phyloP scores from a whole-genome alignment of 352 stramenopile species.

The Aphanomyces cochlioides region DNA sequence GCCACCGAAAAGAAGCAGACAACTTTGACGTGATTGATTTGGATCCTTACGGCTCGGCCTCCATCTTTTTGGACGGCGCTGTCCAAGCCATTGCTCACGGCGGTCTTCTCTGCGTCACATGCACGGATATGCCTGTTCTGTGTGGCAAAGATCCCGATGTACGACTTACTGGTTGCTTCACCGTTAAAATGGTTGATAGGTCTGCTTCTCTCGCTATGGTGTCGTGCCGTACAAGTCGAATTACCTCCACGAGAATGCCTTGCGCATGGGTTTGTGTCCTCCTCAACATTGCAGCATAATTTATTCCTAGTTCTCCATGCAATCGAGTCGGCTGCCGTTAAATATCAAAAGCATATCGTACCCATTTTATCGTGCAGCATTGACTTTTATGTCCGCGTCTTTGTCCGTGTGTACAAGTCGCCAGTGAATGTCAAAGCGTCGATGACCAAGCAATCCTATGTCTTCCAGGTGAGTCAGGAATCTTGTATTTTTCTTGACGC shows the following conservation, averaged over 20 bases:
- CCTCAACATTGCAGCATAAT: not conserved
- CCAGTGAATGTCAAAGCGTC: constrained; percentile 92
- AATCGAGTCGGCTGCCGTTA: constrained; percentile 92
- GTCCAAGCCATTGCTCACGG: constrained; percentile 94
- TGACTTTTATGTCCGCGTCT: constrained; percentile 99
- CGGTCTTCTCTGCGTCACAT: constrained; percentile 98
- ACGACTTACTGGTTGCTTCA: not conserved
- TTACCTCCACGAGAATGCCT: constrained; percentile 85
- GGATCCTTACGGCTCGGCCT: constrained; percentile 98
- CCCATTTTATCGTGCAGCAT: constrained; percentile 97
- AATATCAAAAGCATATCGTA: constrained; percentile 96
- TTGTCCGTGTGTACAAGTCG: constrained; percentile 97
- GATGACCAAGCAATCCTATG: constrained; percentile 88
- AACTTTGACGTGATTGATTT: constrained; percentile 99
- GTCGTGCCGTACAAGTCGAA: constrained; percentile 83
- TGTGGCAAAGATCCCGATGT: constrained; percentile 86
- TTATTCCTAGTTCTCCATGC: constrained; percentile 92
- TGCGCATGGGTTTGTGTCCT: constrained; percentile 59
- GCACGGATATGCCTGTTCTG: constrained; percentile 97
- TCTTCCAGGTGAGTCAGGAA: constrained; percentile 47
- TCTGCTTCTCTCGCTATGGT: constrained; percentile 82
- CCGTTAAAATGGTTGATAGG: constrained; percentile 29
- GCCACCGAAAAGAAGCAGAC: constrained; percentile 76
- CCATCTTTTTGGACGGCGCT: constrained; percentile 97
- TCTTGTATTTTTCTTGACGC: too few relatives aligned